Conservation (phyloP, 2,329 filamentous ascomycete genomes). For the Alternaria triticimaculans region DNA sequence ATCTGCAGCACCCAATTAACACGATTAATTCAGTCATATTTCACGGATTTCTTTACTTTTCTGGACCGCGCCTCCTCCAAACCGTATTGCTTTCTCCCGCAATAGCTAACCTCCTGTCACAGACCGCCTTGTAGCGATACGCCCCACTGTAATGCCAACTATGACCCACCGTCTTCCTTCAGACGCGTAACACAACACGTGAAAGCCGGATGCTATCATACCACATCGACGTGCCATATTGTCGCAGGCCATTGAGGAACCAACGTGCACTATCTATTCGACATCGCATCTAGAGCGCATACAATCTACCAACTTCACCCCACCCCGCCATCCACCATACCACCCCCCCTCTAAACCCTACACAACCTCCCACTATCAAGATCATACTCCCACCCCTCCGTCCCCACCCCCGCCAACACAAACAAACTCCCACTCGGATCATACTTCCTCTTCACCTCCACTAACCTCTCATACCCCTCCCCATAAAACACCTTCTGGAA, state of each 20-base stretch:
- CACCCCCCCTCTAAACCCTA: background rate
- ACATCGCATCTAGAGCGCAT: background rate
- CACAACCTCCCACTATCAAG: conserved; percentile 28
- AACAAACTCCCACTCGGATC: conserved; percentile 26
- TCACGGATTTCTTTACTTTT: background rate
- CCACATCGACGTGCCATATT: background rate
- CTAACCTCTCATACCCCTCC: conserved; percentile 7
- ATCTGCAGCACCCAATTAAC: conserved; percentile 3
- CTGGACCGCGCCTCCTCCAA: background rate
- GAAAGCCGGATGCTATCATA: background rate
- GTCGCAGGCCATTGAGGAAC: background rate
- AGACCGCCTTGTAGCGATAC: background rate
- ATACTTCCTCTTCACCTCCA: conserved; percentile 15
- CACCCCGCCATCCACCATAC: background rate
- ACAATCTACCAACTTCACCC: background rate
- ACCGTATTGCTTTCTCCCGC: background rate
- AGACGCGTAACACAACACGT: background rate
- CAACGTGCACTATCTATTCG: background rate
- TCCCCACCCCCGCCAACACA: conserved; percentile 29
- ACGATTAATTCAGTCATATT: background rate
- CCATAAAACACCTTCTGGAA: conserved; percentile 25
- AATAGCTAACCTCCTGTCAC: background rate
- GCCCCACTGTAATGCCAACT: background rate
- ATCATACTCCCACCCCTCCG: conserved; percentile 30
- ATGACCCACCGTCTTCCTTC: background rate